Conservation (phyloP, 768 basidiomycete genomes). For the Sporobolomyces phaffii region DNA sequence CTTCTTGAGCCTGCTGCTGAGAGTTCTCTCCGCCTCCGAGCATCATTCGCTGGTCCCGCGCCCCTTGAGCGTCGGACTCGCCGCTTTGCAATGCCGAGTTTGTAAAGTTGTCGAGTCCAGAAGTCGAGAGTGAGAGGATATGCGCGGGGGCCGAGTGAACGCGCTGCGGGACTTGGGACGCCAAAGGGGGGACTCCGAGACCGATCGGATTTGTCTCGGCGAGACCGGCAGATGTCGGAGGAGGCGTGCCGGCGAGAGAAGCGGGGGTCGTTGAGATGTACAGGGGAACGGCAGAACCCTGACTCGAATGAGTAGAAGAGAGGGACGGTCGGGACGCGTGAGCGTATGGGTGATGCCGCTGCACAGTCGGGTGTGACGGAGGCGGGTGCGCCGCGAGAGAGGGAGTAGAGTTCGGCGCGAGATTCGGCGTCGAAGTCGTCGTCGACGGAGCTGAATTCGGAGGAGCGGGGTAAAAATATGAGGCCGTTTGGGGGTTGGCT, state of each 20-base stretch:
- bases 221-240: background rate
- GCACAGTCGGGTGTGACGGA: constrained; percentile 18
- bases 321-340: constrained; percentile 21
- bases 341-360: constrained; percentile 37
- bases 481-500: background rate
- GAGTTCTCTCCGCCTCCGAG: background rate
- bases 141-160: constrained; percentile 31
- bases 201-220: background rate
- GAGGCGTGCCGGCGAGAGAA: background rate
- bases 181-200: constrained; percentile 4
- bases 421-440: background rate
- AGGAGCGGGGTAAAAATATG: background rate
- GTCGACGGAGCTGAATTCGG: constrained; percentile 5
- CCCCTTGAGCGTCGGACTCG: constrained; percentile 7
- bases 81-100: constrained; percentile 4
- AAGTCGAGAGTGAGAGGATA: constrained; percentile 25
- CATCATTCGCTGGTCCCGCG: constrained; percentile 8
- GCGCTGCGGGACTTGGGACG: constrained; percentile 14
- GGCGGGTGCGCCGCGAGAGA: constrained; percentile 22
- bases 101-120: background rate
- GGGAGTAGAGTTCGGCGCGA: background rate
- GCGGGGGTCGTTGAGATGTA: constrained; percentile 27
- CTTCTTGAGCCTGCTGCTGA: constrained; percentile 11
- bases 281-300: constrained; percentile 16
- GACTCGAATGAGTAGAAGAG: background rate